Evolutionary conservation across 2,329 filamentous ascomycete genomes (phyloP), one percentile per base, ranked within the genome.

Genomic region (Zymoseptoria ardabiliae): DNA sequence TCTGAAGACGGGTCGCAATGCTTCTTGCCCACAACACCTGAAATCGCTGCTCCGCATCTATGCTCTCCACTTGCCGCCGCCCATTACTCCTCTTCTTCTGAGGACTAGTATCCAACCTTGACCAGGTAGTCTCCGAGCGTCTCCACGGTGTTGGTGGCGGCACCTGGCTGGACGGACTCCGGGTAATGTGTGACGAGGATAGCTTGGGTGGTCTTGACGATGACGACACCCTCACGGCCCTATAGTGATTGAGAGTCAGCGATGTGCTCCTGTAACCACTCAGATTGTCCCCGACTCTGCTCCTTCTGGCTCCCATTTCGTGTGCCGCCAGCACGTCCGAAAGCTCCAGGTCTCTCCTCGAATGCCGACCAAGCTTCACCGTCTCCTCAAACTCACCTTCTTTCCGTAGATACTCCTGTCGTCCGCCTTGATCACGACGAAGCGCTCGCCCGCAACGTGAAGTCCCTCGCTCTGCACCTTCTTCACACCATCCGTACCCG

Each of bases 161-260:
- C 87, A 73, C 90, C 86, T 56, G 89, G 89, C 74, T 89, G 81
- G 68, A 86, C 79, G 63, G 75, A 74, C 75, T 96, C 90, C 67
- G 81, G 82, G 82, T 97, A 91, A 81, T 96, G 91, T 68, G 85
- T 89, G 74, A 99, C 78, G 73, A 99, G 84, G 74, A 97, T 86
- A 68, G 91, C 90, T 78, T 95, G 88, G 71, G 82, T 87, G 70
- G 93, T 95, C 82, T 95, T 96, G 77, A 87, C 86, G 69, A 94
- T 84, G 72, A 88, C 81, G 70, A 96, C 78, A 66, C 94, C 94
- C 73, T 87, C 84, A 74, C 87, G 90, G 69, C 89, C 91, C 87
- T 90, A 63, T 28, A 17, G 22, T 30, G n/a, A 8, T 20, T 21
- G 17, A 48, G 20, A 49, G 45, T 61, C 25, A 59, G 58, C 57